phyloP scores from a whole-genome alignment of 129 eudicot species.

The Smallanthus sonchifolius region DNA sequence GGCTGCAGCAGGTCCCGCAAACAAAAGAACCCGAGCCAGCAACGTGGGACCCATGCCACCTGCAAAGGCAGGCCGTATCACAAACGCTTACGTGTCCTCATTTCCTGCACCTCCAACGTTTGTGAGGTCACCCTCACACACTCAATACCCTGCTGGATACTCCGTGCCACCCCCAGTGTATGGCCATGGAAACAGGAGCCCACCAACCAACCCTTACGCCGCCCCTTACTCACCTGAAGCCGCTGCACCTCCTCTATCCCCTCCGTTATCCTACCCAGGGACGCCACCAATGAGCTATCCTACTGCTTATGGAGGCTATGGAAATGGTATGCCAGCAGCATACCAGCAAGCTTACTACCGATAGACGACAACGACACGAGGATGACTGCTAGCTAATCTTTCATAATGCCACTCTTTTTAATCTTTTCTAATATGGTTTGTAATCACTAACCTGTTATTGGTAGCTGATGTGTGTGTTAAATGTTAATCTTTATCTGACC shows the following conservation, averaged over 20 bases:
- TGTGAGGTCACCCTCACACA: constrained; percentile 53
- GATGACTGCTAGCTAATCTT: constrained; percentile 45
- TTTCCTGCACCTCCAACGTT: constrained; percentile 41
- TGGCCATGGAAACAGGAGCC: constrained; percentile 65
- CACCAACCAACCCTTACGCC: constrained; percentile 42
- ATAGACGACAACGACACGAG: constrained; percentile 41
- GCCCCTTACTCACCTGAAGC: constrained; percentile 65
- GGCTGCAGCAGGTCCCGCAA: constrained; percentile 69
- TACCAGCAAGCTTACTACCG: constrained; percentile 74
- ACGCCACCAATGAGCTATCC: constrained; percentile 78
- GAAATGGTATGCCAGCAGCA: constrained; percentile 45
- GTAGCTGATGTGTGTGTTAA: constrained; percentile 24
- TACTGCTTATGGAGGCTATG: constrained; percentile 53
- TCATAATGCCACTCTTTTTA: constrained; percentile 11
- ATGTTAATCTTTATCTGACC: neutral
- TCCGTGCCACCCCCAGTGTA: constrained; percentile 53
- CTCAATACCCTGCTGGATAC: constrained; percentile 57
- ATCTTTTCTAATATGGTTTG: constrained; percentile 47
- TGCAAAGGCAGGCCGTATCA: constrained; percentile 95
- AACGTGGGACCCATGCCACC: constrained; percentile 97
- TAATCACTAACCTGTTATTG: constrained; percentile 92
- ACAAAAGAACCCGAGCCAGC: constrained; percentile 84
- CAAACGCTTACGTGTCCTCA: constrained; percentile 90
- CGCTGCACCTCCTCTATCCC: constrained; percentile 30
- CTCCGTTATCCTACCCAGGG: constrained; percentile 61